Percentiles rank a stretch among this genome's conserved stretches.
Evolutionary conservation across 2,329 filamentous ascomycete genomes (phyloP).

Genomic region (Aspergillus felis): DNA sequence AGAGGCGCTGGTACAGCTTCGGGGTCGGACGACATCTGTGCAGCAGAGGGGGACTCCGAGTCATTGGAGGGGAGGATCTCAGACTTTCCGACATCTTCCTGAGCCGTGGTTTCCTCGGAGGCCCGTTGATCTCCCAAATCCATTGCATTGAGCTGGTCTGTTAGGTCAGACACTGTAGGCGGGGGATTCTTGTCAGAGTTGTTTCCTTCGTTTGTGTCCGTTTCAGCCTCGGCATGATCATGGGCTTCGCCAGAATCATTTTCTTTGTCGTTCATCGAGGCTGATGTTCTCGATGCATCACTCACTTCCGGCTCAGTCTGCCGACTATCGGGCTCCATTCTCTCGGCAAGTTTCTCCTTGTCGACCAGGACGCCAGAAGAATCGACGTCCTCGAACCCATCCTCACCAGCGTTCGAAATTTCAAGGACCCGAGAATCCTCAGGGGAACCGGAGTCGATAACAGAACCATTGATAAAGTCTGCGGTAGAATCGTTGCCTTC

Average conservation of each 20-base stretch:
- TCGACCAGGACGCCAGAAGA: slow-evolving; percentile 67
- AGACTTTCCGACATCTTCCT: slow-evolving; percentile 1
- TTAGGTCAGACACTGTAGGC: slow-evolving; percentile 52
- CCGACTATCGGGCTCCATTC: slow-evolving; percentile 40
- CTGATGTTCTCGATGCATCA: slow-evolving; percentile 14
- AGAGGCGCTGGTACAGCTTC: slow-evolving; percentile 68
- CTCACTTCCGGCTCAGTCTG: slow-evolving; percentile 19
- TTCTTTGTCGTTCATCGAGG: slow-evolving; percentile 28
- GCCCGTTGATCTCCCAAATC: slow-evolving; percentile 58
- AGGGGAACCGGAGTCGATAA: slow-evolving; percentile 46
- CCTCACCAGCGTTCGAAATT: slow-evolving; percentile 77
- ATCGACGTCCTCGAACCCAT: slow-evolving; percentile 87
- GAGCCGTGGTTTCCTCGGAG: slow-evolving; percentile 29
- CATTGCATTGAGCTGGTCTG: slow-evolving; percentile 54
- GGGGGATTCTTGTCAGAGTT: slow-evolving; percentile 33
- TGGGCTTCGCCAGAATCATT: slow-evolving; percentile 65
- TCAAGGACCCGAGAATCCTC: slow-evolving; percentile 70
- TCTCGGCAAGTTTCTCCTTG: slow-evolving; percentile 66
- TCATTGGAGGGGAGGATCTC: slow-evolving; percentile 2
- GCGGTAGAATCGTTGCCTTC: slow-evolving; percentile 53
- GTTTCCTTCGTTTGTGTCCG: slow-evolving; percentile 8
- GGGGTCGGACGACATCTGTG: slow-evolving; percentile 50
- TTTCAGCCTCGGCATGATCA: slow-evolving; percentile 57
- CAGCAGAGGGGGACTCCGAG: slow-evolving; percentile 9
- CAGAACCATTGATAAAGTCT: slow-evolving; percentile 41